phyloP scores from a whole-genome alignment of 2,329 filamentous ascomycete genomes.

The Dendrostoma leiphaemia region DNA sequence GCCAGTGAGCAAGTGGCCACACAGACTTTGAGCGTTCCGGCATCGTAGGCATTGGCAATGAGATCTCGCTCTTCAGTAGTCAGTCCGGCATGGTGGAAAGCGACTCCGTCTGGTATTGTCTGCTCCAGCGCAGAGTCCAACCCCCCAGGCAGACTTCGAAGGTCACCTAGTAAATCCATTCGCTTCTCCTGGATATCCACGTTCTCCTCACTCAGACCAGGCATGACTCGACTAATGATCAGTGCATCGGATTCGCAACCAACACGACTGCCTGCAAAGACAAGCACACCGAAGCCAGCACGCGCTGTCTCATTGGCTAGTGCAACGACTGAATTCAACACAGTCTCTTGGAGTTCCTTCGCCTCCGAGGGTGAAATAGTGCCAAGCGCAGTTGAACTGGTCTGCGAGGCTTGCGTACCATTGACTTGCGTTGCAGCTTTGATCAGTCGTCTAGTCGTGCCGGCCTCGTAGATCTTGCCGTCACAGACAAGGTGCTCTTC shows the following conservation, averaged over 20 bases:
- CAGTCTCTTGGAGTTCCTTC: slow-evolving; percentile 62
- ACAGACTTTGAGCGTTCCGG: slow-evolving; percentile 65
- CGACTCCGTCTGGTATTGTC: slow-evolving; percentile 65
- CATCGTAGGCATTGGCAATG: slow-evolving; percentile 68
- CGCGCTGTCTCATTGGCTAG: slow-evolving; percentile 66
- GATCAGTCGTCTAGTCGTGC: slow-evolving; percentile 56
- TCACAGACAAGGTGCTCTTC: slow-evolving; percentile 74
- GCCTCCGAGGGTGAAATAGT: slow-evolving; percentile 54
- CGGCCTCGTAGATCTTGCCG: slow-evolving; percentile 62
- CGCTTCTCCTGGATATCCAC: slow-evolving; percentile 53
- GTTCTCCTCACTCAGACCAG: slow-evolving; percentile 44
- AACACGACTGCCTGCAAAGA: slow-evolving; percentile 70
- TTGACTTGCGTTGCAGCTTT: slow-evolving; percentile 53
- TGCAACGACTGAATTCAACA: slow-evolving; percentile 69
- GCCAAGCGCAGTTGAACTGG: slow-evolving; percentile 39
- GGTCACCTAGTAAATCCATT: slow-evolving; percentile 61
- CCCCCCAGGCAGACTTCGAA: slow-evolving; percentile 64
- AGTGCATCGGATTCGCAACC: slow-evolving; percentile 68
- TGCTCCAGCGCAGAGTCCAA: slow-evolving; percentile 64
- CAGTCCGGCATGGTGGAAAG: slow-evolving; percentile 72
- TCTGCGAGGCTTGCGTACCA: slow-evolving; percentile 23
- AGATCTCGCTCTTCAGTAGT: slow-evolving; percentile 74
- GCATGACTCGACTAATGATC: slow-evolving; percentile 66
- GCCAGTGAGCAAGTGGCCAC: slow-evolving; percentile 77
- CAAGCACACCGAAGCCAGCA: slow-evolving; percentile 68